phyloP scores from a whole-genome alignment of 2,329 filamentous ascomycete genomes.

The Alternaria consortialis region DNA sequence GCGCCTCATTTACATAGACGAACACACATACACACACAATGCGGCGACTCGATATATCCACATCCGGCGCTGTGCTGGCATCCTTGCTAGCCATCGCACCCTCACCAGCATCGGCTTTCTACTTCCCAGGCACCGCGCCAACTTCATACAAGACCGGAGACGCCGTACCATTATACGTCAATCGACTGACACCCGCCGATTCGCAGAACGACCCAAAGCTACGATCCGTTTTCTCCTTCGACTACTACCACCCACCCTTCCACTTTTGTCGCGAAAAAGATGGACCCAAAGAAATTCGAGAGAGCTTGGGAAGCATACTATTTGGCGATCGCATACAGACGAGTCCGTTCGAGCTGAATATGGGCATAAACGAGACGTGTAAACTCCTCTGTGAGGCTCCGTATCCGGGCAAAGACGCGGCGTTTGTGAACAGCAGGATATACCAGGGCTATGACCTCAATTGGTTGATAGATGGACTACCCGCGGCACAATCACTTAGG shows the following conservation, averaged over 20 bases:
- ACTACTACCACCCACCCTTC: constrained; percentile 91
- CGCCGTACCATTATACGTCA: constrained; percentile 86
- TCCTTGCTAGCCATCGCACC: constrained; percentile 51
- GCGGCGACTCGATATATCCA: constrained; percentile 40
- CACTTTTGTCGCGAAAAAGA: constrained; percentile 84
- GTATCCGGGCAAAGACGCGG: constrained; percentile 70
- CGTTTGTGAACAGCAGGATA: constrained; percentile 86
- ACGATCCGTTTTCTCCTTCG: constrained; percentile 92
- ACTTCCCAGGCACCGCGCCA: constrained; percentile 93
- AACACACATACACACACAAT: constrained; percentile 30
- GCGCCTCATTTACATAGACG: constrained; percentile 8
- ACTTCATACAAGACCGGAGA: constrained; percentile 87
- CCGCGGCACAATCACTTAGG: constrained; percentile 82
- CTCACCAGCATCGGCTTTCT: constrained; percentile 72
- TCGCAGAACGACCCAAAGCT: constrained; percentile 80
- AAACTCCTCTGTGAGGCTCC: constrained; percentile 79
- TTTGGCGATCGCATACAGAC: constrained; percentile 98
- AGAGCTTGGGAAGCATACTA: constrained; percentile 93
- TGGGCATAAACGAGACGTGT: constrained; percentile 88
- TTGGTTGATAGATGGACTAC: constrained; percentile 94
- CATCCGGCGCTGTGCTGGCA: constrained; percentile 43
- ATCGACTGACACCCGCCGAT: constrained; percentile 86
- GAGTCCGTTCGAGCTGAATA: constrained; percentile 89
- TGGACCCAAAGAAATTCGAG: constrained; percentile 80
- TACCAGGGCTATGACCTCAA: constrained; percentile 89